These are phyloP conservation scores for Pelargonium cotyledonis DNA, from an alignment of 441 rosid genomes.

Conservation along the genomic window DNA sequence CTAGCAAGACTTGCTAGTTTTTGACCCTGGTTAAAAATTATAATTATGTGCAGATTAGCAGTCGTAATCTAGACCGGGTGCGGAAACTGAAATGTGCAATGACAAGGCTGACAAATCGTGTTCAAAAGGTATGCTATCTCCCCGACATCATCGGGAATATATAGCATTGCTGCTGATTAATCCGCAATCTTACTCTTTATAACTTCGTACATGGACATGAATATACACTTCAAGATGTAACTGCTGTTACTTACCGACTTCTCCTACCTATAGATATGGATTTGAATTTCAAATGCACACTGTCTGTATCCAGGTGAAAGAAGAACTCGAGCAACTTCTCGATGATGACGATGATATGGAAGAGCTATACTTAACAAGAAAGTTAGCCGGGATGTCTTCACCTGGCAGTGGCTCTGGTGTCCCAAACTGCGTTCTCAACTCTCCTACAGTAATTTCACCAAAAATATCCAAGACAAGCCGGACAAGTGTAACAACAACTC, in stretches of 20 bases:
- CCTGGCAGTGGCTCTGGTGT: constrained; percentile 68
- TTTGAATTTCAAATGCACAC: no score
- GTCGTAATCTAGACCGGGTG: constrained; percentile 92
- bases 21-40: not conserved
- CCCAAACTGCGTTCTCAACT: constrained; percentile 60
- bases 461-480: constrained; percentile 86
- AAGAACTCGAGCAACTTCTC: constrained; percentile 86
- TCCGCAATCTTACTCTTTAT: no score
- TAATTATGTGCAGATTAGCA: constrained; percentile 60
- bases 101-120: constrained; percentile 91
- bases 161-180: no score
- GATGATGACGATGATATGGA: constrained; percentile 99
- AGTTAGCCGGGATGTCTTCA: constrained; percentile 54
- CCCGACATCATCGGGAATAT: not conserved
- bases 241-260: no score
- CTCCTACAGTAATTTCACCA: constrained; percentile 74
- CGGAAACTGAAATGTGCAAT: constrained; percentile 94
- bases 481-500: constrained; percentile 64
- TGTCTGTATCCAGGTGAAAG: constrained; percentile 66
- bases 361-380: constrained; percentile 87
- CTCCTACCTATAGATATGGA: no score
- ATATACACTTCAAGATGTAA: no score
- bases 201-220: no score
- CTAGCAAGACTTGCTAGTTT: no score
- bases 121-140: constrained; percentile 57